Base-by-base conservation (phyloP, 2,329 filamentous ascomycete genomes). In the Penicillium sp. region DNA sequence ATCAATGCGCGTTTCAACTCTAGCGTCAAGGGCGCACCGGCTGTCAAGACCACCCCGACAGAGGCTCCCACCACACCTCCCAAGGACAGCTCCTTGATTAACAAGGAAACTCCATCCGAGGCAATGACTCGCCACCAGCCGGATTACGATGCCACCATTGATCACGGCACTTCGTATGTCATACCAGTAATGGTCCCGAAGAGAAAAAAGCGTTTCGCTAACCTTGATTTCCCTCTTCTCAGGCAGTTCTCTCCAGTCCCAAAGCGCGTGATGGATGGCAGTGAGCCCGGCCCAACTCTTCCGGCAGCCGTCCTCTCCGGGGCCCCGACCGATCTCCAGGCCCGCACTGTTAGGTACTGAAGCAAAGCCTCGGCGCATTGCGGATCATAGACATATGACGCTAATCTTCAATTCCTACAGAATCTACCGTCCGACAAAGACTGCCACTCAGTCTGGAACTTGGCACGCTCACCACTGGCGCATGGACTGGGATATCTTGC, bases 401-500 rank as follows among this genome's bases (percentile, higher is more conserved):
- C 45, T 50, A 42, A 51, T 39, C 11, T 12, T 40, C 16, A 18
- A 26, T 30, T 32, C 38, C 8, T 23, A 41, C 59, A 96, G 90
- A 59, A 98, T 98, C 68, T 96, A 85, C 74, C 80, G 84, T 57
- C 87, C 88, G 33, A 62, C 85, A 41, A 98, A 98, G 71, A 80
- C 92, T n/a, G 90, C 92, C 23, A 95, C 90, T 29, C 92, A 98
- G 69, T 96, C 90, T 22, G 90, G 92, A 48, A 77, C 80, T 55
- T 95, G 86, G 84, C 81, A 85, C 61, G 72, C 77, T 39, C 79
- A 85, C 61, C 78, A 84, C 59, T 98, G 92, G 92, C 83, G 89
- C 34, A 93, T 98, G 88, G 92, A 98, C 66, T 98, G 92, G 92
- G 92, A 98, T 64, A 80, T 94, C 32, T 75, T 96, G 20, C 69